These are phyloP conservation scores for Tuctoria greenei DNA, from an alignment of 176 grass and related monocot genomes.

Conservation along the genomic window DNA sequence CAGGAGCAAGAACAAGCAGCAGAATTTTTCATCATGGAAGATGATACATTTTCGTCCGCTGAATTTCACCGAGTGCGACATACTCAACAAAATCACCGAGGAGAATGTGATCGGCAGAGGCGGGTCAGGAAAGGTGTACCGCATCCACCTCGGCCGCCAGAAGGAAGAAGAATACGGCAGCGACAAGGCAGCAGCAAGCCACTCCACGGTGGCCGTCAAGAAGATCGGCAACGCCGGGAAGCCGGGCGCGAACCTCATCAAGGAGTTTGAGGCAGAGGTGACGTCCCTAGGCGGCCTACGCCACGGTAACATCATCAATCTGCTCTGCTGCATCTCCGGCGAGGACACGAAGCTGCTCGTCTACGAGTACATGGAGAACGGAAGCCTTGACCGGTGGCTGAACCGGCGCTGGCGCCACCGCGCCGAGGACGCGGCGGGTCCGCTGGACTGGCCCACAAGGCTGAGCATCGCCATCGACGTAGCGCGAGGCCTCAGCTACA, in stretches of 20 bases:
- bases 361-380: conserved; percentile 3
- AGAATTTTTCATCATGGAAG: conserved; percentile 42
- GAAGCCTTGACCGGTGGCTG: neutral
- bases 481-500: conserved; percentile 10
- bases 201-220: neutral
- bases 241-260: neutral
- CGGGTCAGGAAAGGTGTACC: conserved; percentile 55
- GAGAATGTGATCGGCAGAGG: conserved; percentile 56
- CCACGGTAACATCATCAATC: neutral
- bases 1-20: neutral
- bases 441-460: conserved; percentile 2
- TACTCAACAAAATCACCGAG: conserved; percentile 37
- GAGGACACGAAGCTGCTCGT: neutral
- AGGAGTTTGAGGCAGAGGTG: neutral
- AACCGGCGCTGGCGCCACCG: neutral
- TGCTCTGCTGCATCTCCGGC: neutral
- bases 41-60: conserved; percentile 37
- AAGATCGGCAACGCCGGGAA: conserved; percentile 1
- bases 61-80: conserved; percentile 33
- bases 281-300: neutral
- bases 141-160: neutral
- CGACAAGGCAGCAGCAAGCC: neutral
- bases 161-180: neutral
- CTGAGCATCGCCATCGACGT: neutral
- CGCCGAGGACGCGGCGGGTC: neutral